Conservation (phyloP, 2,329 filamentous ascomycete genomes). For the Diaporthe citrichinensis region DNA sequence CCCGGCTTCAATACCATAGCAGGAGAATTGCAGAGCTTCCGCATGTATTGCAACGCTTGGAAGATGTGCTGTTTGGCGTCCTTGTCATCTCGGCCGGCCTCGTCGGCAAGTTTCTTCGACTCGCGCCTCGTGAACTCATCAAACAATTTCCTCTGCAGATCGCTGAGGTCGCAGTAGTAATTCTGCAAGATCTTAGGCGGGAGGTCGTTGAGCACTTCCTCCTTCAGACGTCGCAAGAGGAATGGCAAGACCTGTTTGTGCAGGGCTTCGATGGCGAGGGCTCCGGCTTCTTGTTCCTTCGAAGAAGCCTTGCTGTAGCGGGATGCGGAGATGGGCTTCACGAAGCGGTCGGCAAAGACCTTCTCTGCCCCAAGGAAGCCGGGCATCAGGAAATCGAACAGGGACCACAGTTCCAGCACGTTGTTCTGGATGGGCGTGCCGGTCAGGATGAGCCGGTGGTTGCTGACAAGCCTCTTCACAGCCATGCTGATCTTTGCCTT, state of each 20-base stretch:
- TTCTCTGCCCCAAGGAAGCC: constrained; percentile 95
- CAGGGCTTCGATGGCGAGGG: constrained; percentile 95
- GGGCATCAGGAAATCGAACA: constrained; percentile 99
- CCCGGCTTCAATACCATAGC: constrained; percentile 96
- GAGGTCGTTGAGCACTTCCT: constrained; percentile 95
- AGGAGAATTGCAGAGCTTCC: constrained; percentile 98
- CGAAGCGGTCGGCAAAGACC: constrained; percentile 95
- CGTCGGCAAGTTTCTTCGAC: constrained; percentile 86
- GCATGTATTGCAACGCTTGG: constrained; percentile 99
- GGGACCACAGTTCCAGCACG: constrained; percentile 94
- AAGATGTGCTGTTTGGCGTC: constrained; percentile 98
- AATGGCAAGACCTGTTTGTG: constrained; percentile 99
- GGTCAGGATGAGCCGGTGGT: constrained; percentile 95
- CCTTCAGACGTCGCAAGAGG: constrained; percentile 94
- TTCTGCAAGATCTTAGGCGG: constrained; percentile 99
- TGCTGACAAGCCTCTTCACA: constrained; percentile 90
- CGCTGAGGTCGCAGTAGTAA: constrained; percentile 98
- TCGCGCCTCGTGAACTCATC: constrained; percentile 97
- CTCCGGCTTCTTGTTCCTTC: constrained; percentile 97
- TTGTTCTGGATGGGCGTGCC: constrained; percentile 98
- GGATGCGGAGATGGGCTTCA: constrained; percentile 94
- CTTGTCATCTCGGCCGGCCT: constrained; percentile 88
- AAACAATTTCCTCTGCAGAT: constrained; percentile 94
- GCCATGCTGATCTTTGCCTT: constrained; percentile 96
- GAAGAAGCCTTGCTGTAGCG: constrained; percentile 97